A percentile compares a stretch with the other conserved stretches of the same genome.
phyloP scores from a whole-genome alignment of 257 asterid genomes.

The Petrea volubilis region DNA sequence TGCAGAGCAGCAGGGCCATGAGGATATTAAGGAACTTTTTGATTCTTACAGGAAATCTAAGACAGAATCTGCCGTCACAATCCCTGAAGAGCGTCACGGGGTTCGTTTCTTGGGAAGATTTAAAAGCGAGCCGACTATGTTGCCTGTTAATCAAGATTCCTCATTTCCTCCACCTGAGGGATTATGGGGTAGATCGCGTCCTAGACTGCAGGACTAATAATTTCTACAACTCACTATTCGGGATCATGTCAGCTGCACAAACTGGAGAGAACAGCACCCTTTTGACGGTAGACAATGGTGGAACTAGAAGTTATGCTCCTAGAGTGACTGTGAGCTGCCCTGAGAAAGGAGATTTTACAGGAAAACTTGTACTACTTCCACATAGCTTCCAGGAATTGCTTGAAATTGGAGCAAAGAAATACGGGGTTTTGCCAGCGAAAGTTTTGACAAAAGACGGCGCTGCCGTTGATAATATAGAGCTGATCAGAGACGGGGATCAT shows the following conservation, averaged over 20 bases:
- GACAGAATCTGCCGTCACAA: constrained; percentile 19
- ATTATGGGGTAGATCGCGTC: constrained; percentile 49
- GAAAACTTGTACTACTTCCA: constrained; percentile 68
- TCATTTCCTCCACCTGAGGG: constrained; percentile 34
- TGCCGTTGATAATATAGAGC: constrained; percentile 55
- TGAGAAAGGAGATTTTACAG: constrained; percentile 58
- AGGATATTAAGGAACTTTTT: constrained; percentile 46
- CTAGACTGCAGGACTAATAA: constrained; percentile 56
- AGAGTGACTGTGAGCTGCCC: constrained; percentile 75
- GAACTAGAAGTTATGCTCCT: constrained; percentile 28
- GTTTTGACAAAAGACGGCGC: constrained; percentile 63
- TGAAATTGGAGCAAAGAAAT: constrained; percentile 46
- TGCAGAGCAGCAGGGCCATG: constrained; percentile 60
- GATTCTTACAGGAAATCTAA: constrained; percentile 29
- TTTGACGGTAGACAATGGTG: constrained; percentile 25
- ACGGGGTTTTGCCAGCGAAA: constrained; percentile 47
- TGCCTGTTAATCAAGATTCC: constrained; percentile 22
- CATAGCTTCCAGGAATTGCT: constrained; percentile 53
- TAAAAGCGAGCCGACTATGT: constrained; percentile 42
- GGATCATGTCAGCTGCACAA: constrained; percentile 75
- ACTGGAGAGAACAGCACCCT: constrained; percentile 39
- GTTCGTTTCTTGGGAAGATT: constrained; percentile 46
- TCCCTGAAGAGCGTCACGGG: constrained; percentile 38
- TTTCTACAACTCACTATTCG: constrained; percentile 73
- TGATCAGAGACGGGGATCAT: constrained; percentile 78